phyloP scores from a whole-genome alignment of 2,329 filamentous ascomycete genomes.

The Pseudocercospora eumusae region DNA sequence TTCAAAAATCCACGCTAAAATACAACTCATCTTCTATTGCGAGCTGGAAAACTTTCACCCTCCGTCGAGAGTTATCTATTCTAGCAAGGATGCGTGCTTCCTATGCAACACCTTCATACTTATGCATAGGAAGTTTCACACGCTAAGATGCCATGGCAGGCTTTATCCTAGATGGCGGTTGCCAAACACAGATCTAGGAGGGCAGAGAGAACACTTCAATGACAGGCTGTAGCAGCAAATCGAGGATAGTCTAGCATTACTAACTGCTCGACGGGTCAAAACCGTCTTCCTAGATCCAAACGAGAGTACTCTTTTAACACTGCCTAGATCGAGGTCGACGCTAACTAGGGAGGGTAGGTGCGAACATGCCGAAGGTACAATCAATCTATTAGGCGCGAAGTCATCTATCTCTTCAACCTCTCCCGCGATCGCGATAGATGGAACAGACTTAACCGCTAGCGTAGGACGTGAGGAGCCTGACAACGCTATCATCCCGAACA shows the following conservation, averaged over 20 bases:
- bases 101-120: background rate
- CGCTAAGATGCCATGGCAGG: background rate
- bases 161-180: constrained; percentile 1
- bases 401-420: background rate
- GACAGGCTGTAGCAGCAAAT: background rate
- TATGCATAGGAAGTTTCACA: constrained; percentile 1
- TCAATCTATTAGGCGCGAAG: background rate
- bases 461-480: background rate
- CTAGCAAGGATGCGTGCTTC: background rate
- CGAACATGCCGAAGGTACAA: background rate
- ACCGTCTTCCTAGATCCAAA: background rate
- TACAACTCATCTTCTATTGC: background rate
- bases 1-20: background rate
- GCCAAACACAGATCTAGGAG: background rate
- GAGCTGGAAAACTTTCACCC: background rate
- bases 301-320: background rate
- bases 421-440: background rate
- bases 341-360: background rate
- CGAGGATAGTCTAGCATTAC: background rate
- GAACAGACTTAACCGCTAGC: background rate
- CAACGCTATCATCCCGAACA: background rate
- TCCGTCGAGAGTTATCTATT: background rate
- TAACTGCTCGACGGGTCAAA: background rate
- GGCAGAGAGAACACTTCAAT: background rate
- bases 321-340: background rate